These are phyloP conservation scores for Lipomyces mesembrius DNA, from an alignment of 805 yeast genomes.

Conservation along the genomic window DNA sequence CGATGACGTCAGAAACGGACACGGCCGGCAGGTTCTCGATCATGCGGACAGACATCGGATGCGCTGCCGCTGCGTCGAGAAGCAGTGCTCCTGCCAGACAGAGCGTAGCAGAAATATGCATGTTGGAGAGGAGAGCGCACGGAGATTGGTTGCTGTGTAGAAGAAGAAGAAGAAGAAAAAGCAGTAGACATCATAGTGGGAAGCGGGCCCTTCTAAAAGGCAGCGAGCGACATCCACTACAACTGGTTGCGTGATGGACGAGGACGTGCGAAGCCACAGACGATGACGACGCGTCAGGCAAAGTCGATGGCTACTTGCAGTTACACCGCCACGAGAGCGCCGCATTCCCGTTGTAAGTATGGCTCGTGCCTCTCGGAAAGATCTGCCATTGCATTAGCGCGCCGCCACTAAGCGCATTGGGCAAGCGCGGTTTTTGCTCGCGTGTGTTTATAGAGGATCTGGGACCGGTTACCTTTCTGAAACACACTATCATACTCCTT, in stretches of 20 bases:
- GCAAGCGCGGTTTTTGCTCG: no score
- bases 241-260: not conserved
- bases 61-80: not conserved
- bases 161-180: not conserved
- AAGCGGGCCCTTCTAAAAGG: not conserved
- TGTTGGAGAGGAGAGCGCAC: not conserved
- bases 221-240: not conserved
- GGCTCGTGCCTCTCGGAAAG: not conserved
- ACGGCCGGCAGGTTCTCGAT: not conserved
- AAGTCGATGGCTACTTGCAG: not conserved
- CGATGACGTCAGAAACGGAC: not conserved
- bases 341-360: not conserved
- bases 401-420: no score
- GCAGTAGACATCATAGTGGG: not conserved
- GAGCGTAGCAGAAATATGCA: not conserved
- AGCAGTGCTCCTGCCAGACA: slow-evolving; percentile 1
- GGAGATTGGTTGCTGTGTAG: not conserved
- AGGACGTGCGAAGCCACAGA: not conserved
- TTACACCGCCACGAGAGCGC: not conserved
- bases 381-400: no score
- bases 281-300: not conserved
- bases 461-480: no score
- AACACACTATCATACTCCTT: not conserved
- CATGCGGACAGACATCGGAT: not conserved
- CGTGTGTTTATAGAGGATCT: no score